Percentiles rank a stretch among this genome's conserved stretches.
phyloP scores from a whole-genome alignment of 768 basidiomycete species.

The Lactarius indigo region DNA sequence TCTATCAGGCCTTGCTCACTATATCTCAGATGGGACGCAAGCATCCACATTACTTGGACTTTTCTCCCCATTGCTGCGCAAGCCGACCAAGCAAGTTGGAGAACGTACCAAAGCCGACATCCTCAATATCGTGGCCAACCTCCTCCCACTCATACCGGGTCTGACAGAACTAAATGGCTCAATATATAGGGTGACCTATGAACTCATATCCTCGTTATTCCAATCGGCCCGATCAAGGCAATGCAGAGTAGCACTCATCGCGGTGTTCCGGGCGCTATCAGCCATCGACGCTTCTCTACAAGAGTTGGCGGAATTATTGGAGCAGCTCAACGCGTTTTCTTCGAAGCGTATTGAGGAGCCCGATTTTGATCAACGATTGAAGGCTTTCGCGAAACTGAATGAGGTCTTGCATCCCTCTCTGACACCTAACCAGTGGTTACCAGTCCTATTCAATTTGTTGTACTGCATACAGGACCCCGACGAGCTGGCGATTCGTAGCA shows the following conservation, averaged over 20 bases:
- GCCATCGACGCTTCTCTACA: conserved; percentile 45
- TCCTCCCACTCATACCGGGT: conserved; percentile 67
- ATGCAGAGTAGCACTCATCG: conserved; percentile 66
- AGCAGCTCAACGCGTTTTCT: conserved; percentile 83
- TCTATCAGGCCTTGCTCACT: conserved; percentile 74
- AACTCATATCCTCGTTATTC: conserved; percentile 72
- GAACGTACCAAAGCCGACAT: conserved; percentile 87
- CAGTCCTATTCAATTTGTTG: conserved; percentile 78
- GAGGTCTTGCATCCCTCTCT: conserved; percentile 54
- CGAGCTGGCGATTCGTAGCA: conserved; percentile 83
- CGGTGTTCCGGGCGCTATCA: conserved; percentile 56
- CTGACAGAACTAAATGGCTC: conserved; percentile 43
- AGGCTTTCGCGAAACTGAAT: conserved; percentile 72
- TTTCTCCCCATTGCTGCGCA: conserved; percentile 76
- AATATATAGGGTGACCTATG: conserved; percentile 52
- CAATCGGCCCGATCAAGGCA: conserved; percentile 67
- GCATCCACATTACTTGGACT: conserved; percentile 69
- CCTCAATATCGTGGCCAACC: conserved; percentile 62
- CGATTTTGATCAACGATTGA: conserved; percentile 83
- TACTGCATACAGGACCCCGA: conserved; percentile 85
- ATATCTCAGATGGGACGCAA: conserved; percentile 64
- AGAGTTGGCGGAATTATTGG: conserved; percentile 51
- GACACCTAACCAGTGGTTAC: conserved; percentile 61
- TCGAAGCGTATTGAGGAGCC: conserved; percentile 81
- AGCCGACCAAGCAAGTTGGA: conserved; percentile 67